Evolutionary conservation across 164 flowering plant genomes (phyloP), one percentile per base, ranked within the genome.

Genomic region (Nelumbo lutea): DNA sequence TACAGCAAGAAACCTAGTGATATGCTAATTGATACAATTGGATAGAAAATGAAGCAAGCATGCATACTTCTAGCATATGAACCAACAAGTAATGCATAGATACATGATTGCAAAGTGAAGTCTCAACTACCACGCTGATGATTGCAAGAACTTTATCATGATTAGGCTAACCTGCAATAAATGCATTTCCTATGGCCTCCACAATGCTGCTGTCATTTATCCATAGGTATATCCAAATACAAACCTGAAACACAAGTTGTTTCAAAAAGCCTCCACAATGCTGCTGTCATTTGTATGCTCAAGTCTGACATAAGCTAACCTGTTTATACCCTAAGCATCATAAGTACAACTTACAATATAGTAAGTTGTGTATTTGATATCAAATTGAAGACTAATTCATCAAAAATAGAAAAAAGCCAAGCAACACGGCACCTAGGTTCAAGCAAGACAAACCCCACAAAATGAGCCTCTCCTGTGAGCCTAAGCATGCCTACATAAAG

Each of bases 181-280:
- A 92, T 81, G 92, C 80, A 68, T 86, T 87, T 63, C 91, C 97
- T 68, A 88, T 63, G 62, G 84, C 77, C 74, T 87, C 90, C 64
- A 83, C 86, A 8, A 79, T 79, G 43, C 73, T 82, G 78, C 77
- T 89, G 78, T 88, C 93, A 78, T 92, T 77, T 75, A 95, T 74
- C 96, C 98, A 89, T 43, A 90, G 76, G 83, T 85, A 87, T n/a
- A 87, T 66, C 99, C 99, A 95, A 61, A 95, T 83, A 72, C 96
- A 79, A 47, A 78, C 85, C 99, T 95, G 87, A 77, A 42, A 14
- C 55, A 27, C 27, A 27, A 27, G 27, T 27, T 27, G 27, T 27
- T 27, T 27, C 27, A 27, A 27, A 27, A 27, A 27, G 27, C 27
- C 27, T 27, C 27, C 27, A 27, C 60, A 75, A 75, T 40, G 66